Evolutionary conservation across 2,329 filamentous ascomycete genomes (phyloP).

Genomic region (Alternaria solani): DNA sequence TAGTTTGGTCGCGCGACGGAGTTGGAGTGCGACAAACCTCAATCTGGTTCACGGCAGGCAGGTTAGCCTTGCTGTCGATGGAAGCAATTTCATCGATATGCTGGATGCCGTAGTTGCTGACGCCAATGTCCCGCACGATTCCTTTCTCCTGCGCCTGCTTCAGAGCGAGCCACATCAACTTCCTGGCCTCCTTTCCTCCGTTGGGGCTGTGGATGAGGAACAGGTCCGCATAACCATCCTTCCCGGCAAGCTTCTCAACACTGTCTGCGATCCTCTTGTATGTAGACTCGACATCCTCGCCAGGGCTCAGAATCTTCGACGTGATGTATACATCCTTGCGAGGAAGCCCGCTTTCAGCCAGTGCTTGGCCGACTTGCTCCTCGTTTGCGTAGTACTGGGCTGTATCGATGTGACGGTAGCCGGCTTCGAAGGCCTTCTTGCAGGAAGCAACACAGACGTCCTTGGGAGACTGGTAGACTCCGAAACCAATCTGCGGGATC

Average conservation of each 20-base stretch:
- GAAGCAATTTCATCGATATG: slow-evolving; percentile 74
- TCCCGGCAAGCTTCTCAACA: slow-evolving; percentile 65
- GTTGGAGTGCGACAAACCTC: slow-evolving; percentile 60
- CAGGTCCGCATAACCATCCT: slow-evolving; percentile 72
- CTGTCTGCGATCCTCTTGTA: slow-evolving; percentile 68
- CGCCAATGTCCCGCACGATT: slow-evolving; percentile 70
- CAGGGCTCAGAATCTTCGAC: slow-evolving; percentile 70
- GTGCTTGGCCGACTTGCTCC: slow-evolving; percentile 68
- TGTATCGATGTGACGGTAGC: slow-evolving; percentile 72
- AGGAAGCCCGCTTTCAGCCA: slow-evolving; percentile 64
- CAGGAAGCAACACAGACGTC: slow-evolving; percentile 66
- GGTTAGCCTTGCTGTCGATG: slow-evolving; percentile 68
- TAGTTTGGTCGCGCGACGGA: neutral
- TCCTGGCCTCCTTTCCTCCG: slow-evolving; percentile 62
- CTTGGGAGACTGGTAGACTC: slow-evolving; percentile 69
- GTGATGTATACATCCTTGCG: slow-evolving; percentile 72
- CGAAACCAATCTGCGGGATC: slow-evolving; percentile 75
- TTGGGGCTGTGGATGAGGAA: slow-evolving; percentile 74
- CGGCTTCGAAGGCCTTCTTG: slow-evolving; percentile 63
- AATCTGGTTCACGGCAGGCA: slow-evolving; percentile 77
- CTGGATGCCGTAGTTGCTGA: slow-evolving; percentile 74
- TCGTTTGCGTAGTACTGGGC: slow-evolving; percentile 78
- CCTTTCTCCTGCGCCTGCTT: slow-evolving; percentile 69
- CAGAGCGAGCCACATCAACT: slow-evolving; percentile 71
- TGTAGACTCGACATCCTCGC: slow-evolving; percentile 63